Evolutionary conservation across 2,329 filamentous ascomycete species (phyloP).

Genomic region (Phyllosticta paracitricarpa): DNA sequence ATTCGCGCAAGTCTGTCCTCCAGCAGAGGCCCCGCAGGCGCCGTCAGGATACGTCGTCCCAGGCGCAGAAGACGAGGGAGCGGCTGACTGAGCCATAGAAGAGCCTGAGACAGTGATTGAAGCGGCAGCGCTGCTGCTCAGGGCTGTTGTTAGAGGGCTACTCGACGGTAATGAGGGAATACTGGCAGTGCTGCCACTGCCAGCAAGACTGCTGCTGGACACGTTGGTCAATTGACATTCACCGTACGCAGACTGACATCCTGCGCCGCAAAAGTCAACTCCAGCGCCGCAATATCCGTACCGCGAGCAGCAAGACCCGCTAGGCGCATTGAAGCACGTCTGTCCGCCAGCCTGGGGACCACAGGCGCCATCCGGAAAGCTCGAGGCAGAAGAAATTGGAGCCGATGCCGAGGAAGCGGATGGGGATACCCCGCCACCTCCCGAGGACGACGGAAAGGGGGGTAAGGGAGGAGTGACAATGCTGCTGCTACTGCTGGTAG

Average conservation of each 20-base stretch:
- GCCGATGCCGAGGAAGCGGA: neutral
- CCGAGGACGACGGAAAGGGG: neutral
- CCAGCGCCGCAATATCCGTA: slow-evolving; percentile 1
- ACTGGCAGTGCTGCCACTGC: neutral
- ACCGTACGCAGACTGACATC: neutral
- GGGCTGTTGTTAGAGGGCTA: too few relatives aligned
- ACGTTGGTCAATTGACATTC: neutral
- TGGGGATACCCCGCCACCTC: neutral
- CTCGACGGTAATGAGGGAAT: neutral
- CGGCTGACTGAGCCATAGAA: neutral
- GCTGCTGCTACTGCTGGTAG: neutral
- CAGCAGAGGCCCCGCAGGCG: neutral
- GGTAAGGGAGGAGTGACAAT: neutral
- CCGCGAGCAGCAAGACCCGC: slow-evolving; percentile 1
- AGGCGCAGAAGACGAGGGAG: neutral
- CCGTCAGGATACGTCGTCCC: neutral
- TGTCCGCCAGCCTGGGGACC: neutral
- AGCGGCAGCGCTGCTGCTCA: neutral
- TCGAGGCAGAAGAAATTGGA: neutral
- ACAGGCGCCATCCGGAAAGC: neutral
- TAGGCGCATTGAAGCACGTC: neutral
- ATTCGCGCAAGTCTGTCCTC: neutral
- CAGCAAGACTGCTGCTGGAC: neutral
- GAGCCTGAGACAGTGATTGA: neutral
- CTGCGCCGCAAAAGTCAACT: neutral